phyloP scores from a whole-genome alignment of 441 rosid species.

The Erodium texanum region DNA sequence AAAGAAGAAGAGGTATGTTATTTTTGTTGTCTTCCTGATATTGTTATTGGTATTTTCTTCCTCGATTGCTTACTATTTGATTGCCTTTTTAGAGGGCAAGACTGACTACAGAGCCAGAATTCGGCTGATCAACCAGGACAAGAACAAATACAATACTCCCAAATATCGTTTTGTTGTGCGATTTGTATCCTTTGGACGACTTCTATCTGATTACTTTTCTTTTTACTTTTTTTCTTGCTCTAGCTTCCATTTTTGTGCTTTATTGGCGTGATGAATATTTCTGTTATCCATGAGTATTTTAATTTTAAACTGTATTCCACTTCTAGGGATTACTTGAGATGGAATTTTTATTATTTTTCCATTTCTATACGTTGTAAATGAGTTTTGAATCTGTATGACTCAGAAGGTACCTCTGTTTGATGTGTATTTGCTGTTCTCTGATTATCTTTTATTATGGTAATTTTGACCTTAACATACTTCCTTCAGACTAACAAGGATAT shows the following conservation, averaged over 20 bases:
- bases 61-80: background rate
- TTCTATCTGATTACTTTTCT: background rate
- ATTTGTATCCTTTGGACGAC: slow-evolving; percentile 1
- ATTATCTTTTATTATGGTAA: background rate
- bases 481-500: slow-evolving; percentile 8
- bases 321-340: background rate
- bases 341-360: background rate
- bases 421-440: background rate
- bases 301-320: background rate
- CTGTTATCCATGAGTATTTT: background rate
- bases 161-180: slow-evolving; percentile 9
- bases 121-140: slow-evolving; percentile 10
- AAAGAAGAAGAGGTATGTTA: slow-evolving; percentile 25
- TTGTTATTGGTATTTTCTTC: background rate
- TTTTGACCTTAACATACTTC: background rate
- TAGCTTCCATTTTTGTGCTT: background rate
- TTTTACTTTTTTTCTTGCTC: background rate
- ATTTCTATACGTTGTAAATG: too few species aligned
- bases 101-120: slow-evolving; percentile 5
- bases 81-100: background rate
- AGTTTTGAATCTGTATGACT: background rate
- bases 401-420: background rate
- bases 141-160: slow-evolving; percentile 7
- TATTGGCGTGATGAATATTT: background rate
- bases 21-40: background rate